Evolutionary conservation across 345 rosid species (phyloP).

Genomic region (Hibiscus tridactylites): DNA sequence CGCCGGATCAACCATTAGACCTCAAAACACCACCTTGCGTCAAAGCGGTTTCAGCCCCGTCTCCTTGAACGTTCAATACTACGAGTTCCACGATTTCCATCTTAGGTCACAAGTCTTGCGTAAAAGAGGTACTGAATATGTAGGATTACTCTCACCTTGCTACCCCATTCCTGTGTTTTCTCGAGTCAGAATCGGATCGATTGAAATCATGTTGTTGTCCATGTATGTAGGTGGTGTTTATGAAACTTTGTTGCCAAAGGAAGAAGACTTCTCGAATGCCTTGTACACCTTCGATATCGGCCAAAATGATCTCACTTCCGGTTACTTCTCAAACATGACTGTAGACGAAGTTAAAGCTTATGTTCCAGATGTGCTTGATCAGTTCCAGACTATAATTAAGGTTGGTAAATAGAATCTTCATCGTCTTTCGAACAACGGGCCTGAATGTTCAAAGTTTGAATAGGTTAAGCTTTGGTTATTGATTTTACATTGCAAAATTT

Average conservation of each 20-base stretch:
- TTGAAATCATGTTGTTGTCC: not conserved
- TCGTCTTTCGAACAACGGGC: not conserved
- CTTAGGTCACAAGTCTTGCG: conserved; percentile 4
- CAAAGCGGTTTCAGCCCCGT: conserved; percentile 82
- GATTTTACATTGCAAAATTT: not conserved
- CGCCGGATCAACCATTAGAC: conserved; percentile 80
- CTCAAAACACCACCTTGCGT: conserved; percentile 53
- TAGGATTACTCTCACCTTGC: not conserved
- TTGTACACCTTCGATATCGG: conserved; percentile 72
- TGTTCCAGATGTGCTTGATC: conserved; percentile 41
- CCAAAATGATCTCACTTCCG: conserved; percentile 65
- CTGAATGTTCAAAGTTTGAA: not conserved
- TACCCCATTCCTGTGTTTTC: not conserved
- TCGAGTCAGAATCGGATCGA: not conserved
- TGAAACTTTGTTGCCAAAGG: conserved; percentile 35
- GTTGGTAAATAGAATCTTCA: conserved; percentile 13
- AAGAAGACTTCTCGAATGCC: conserved; percentile 32
- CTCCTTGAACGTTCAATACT: conserved; percentile 21
- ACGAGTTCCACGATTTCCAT: conserved; percentile 4
- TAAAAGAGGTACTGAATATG: not conserved
- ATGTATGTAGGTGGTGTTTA: conserved; percentile 24
- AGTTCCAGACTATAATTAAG: conserved; percentile 30
- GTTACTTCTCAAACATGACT: conserved; percentile 44
- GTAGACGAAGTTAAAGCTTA: conserved; percentile 28
- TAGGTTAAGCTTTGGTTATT: not conserved